A percentile compares a stretch with the other conserved stretches of the same genome.
phyloP scores from a whole-genome alignment of 176 grass and related monocot genomes.

The Panicum miliaceum region DNA sequence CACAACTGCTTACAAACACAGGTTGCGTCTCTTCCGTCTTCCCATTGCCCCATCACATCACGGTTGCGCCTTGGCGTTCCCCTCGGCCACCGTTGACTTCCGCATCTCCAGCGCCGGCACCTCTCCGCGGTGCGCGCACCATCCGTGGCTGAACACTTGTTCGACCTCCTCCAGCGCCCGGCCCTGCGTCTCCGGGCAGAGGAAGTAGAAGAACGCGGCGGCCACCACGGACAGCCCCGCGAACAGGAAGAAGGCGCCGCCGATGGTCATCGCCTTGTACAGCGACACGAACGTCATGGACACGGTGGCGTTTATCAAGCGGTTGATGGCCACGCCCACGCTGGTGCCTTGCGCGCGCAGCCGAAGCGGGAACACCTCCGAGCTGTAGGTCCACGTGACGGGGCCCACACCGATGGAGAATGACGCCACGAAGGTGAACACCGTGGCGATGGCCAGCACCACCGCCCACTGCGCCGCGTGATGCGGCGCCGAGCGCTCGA shows the following conservation, averaged over 20 bases:
- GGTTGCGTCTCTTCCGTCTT: too few species aligned
- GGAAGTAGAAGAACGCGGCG: constrained; percentile 44
- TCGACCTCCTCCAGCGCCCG: constrained; percentile 52
- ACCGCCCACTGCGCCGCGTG: constrained; percentile 36
- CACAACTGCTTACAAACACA: too few species aligned
- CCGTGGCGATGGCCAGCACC: constrained; percentile 34
- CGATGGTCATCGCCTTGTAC: constrained; percentile 57
- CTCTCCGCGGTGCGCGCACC: too few species aligned
- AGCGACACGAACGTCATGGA: constrained; percentile 68
- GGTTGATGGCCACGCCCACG: constrained; percentile 58
- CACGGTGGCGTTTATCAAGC: constrained; percentile 50
- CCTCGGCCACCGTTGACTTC: too few species aligned
- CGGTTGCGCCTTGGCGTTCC: too few species aligned
- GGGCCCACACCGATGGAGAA: constrained; percentile 65
- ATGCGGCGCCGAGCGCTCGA: constrained; percentile 38
- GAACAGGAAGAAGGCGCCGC: constrained; percentile 60
- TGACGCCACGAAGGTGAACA: constrained; percentile 55
- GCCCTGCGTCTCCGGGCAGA: constrained; percentile 54
- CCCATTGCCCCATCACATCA: too few species aligned
- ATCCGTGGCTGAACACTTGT: constrained; percentile 40
- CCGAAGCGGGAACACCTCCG: constrained; percentile 62
- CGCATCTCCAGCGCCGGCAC: too few species aligned
- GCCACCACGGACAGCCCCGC: constrained; percentile 37
- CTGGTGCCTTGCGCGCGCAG: constrained; percentile 62
- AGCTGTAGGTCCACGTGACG: constrained; percentile 57